Evolutionary conservation across 2,329 filamentous ascomycete genomes (phyloP), one percentile per base, ranked within the genome.

Genomic region (Clonostachys solani): DNA sequence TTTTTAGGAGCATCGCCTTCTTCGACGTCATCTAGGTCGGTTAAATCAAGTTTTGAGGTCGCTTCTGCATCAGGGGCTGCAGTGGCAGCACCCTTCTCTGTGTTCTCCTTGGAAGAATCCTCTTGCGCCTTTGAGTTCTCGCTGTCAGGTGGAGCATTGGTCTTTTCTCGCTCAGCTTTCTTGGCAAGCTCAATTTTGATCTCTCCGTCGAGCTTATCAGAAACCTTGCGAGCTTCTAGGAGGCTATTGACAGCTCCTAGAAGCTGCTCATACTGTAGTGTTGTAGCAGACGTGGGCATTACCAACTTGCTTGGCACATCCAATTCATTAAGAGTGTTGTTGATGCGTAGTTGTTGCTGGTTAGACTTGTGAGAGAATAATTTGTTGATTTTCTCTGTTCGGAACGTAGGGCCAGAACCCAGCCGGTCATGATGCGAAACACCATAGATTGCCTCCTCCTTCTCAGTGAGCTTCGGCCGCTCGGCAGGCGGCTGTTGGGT

Each of bases 351-450:
- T 54, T 89, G 88, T 61, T 92, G 87, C 50, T 87, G 81, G 46
- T 85, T 81, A 15, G 81, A 86, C 69, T 92, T 92, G 53, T 86
- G 86, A 36, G 84, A 83, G 47, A 90, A 86, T 19, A 89, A 80
- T 65, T 91, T 91, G 55, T 86, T 84, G 49, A 92, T 81, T 63
- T 83, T 86, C 57, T 92, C 88, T 29, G 90, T 90, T 12, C 92
- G 88, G 77, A 97, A 97, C 13, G 89, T 86, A 35, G 96, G 89
- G 7, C 94, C 92, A 9, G 86, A 87, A 2, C 86, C 84, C 37
- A 96, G 77, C 29, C 92, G 87, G 47, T 97, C 92, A 61, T 92
- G 87, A 54, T 89, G 83, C 8, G 86, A 81, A 10, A 99, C 87
- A 52, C 92, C 94, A 60, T 92, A 97, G 34, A 86, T 78, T 52